Base-by-base conservation (phyloP, 352 stramenopile species). In the Pythium angustatum region DNA sequence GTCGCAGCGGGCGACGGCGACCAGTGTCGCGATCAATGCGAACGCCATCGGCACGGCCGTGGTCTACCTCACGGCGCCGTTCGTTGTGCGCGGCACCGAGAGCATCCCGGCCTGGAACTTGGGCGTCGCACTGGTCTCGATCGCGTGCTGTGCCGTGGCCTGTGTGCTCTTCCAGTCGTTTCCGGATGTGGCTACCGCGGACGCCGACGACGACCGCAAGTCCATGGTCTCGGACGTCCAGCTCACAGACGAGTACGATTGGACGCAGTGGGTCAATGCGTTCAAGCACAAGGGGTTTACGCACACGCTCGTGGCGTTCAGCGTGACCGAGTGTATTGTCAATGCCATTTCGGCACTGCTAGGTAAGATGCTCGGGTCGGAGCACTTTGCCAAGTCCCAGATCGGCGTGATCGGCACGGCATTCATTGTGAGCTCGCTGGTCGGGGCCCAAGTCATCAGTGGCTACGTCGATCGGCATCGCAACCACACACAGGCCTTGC, bases 301-400 rank as follows among this genome's bases (percentile, higher is more conserved):
- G 72, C 65, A 87, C 66, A 90, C 81, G 0, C 73, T 90, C 2
- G 55, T 83, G 10, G 75, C 75, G 1, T 90, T 92, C 58, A 87
- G 80, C 10, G 51, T 92, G 1, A 82, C 81, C 21, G 83, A 92
- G 62, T 90, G 77, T 51, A 45, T 90, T 30, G 28, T 89, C 10
- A 92, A 90, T 59, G 80, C 78, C 31, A 88, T 92, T 69, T 89
- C 81, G 49, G 78, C 83, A 24, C 62, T 92, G 40, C 56, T 90
- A 27, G 81, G 79, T 47, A 90, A 93, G 47, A 87, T 93, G 58
- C 68, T 91, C 7, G 77, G 70, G 30, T 64, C 77, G 1, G 83
- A 82, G 1, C 72, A 79, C 22, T 92, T 90, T 54, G 75, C 79
- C 17, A 90, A 90, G 56, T 33, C 76, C 0, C 66, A 92, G 50